These are phyloP conservation scores for Trypanosoma platydactyli DNA, from an alignment of 208 protist species.

Conservation along the genomic window DNA sequence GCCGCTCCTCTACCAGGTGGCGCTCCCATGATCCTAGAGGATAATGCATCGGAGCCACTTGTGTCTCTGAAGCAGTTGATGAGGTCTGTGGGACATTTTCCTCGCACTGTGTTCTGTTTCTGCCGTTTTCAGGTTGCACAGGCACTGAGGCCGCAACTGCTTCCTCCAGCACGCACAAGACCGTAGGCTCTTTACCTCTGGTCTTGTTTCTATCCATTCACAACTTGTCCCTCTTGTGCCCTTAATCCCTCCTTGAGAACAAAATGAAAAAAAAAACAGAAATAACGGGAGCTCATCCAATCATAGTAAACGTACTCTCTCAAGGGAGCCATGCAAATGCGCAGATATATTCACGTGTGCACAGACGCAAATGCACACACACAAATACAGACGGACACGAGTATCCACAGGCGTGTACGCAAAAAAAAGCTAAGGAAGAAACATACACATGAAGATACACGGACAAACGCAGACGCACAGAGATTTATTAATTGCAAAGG, in stretches of 20 bases:
- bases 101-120: not conserved
- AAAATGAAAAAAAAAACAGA: not conserved
- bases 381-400: not conserved
- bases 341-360: not conserved
- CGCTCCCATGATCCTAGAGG: conserved; percentile 64
- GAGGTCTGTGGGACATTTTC: conserved; percentile 2
- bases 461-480: not conserved
- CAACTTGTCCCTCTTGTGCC: not conserved
- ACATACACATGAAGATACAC: too few species aligned
- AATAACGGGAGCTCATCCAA: too few species aligned
- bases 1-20: conserved; percentile 49
- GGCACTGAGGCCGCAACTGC: not conserved
- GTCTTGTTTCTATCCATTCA: not conserved
- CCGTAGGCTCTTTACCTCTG: not conserved
- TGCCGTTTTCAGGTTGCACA: not conserved
- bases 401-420: too few species aligned
- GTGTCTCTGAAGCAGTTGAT: not conserved
- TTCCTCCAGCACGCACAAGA: not conserved
- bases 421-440: too few species aligned
- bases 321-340: too few species aligned
- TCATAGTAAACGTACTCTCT: too few species aligned
- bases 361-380: not conserved
- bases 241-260: not conserved
- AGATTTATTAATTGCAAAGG: conserved; percentile 2
- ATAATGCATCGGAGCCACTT: conserved; percentile 32